Percentiles rank a stretch among this genome's conserved stretches.
These are phyloP conservation scores for Claviceps sp. DNA, from an alignment of 2,329 filamentous ascomycete genomes.

Conservation along the genomic window DNA sequence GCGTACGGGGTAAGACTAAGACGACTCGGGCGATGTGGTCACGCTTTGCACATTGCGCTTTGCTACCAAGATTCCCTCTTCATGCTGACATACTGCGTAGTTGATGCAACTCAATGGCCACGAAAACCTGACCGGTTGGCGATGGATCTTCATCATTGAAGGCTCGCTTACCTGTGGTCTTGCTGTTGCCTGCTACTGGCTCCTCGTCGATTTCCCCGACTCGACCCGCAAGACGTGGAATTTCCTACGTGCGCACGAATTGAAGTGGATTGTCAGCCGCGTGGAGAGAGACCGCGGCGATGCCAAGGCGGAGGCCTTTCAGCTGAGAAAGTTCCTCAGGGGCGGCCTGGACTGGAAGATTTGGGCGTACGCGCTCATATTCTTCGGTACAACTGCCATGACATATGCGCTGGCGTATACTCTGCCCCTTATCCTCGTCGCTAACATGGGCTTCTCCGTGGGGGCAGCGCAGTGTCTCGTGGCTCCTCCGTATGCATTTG, in stretches of 20 bases:
- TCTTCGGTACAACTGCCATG: constrained; percentile 56
- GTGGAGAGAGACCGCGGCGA: constrained; percentile 47
- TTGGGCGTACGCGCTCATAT: constrained; percentile 48
- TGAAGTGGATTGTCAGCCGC: constrained; percentile 36
- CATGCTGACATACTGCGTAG: constrained; percentile 9
- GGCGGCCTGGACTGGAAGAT: constrained; percentile 40
- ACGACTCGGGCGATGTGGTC: no score
- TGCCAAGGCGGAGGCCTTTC: constrained; percentile 38
- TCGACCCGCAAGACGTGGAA: constrained; percentile 34
- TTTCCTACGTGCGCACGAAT: constrained; percentile 39
- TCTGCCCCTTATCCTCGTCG: constrained; percentile 57
- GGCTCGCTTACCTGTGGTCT: constrained; percentile 41
- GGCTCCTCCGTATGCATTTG: constrained; percentile 55
- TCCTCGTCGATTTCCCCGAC: constrained; percentile 53
- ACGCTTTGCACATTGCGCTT: no score
- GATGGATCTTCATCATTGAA: constrained; percentile 52
- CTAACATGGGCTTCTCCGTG: constrained; percentile 49
- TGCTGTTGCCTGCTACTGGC: constrained; percentile 36
- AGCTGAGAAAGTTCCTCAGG: constrained; percentile 30
- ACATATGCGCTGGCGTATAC: constrained; percentile 70
- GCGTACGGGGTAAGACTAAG: constrained; percentile 43
- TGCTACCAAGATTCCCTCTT: no score
- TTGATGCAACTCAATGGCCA: constrained; percentile 51
- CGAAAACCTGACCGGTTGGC: constrained; percentile 43
- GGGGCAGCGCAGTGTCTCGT: constrained; percentile 55